Conservation (phyloP, 495 filamentous ascomycete genomes). For the Aspergillus kassunensis region DNA sequence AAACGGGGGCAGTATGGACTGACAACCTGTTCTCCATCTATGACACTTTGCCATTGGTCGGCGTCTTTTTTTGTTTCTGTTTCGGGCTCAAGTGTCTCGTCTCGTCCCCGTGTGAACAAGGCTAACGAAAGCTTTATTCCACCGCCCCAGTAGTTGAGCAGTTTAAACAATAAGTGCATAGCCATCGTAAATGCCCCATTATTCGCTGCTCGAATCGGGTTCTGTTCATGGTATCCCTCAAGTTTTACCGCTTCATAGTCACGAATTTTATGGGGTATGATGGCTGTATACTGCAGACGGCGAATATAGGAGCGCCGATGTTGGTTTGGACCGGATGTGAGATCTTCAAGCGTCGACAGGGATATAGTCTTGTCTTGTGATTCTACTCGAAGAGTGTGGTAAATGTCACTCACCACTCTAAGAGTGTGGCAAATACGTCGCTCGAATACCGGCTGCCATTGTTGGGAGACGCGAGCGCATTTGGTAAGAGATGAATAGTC, state of each 20-base stretch:
- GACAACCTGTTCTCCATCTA: too few species aligned
- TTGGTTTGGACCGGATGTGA: neutral
- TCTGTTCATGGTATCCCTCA: neutral
- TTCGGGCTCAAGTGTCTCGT: neutral
- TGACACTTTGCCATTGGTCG: too few species aligned
- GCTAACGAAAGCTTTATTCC: neutral
- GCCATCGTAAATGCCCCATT: neutral
- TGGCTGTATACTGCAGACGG: neutral
- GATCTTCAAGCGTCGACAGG: too few species aligned
- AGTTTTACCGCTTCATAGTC: neutral
- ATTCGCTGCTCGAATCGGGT: neutral
- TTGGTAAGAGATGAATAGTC: too few species aligned
- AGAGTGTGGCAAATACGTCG: too few species aligned
- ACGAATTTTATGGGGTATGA: neutral
- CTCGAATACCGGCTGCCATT: too few species aligned
- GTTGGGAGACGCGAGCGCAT: too few species aligned
- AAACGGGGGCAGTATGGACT: too few species aligned
- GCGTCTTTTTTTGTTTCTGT: too few species aligned
- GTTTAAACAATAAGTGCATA: neutral
- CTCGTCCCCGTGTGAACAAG: neutral
- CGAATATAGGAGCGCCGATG: neutral
- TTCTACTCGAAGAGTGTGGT: too few species aligned
- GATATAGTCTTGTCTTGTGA: too few species aligned
- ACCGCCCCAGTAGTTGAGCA: neutral
- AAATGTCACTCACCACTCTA: too few species aligned